phyloP scores from a whole-genome alignment of 2,329 filamentous ascomycete genomes.

The Sporothrix curviconia region DNA sequence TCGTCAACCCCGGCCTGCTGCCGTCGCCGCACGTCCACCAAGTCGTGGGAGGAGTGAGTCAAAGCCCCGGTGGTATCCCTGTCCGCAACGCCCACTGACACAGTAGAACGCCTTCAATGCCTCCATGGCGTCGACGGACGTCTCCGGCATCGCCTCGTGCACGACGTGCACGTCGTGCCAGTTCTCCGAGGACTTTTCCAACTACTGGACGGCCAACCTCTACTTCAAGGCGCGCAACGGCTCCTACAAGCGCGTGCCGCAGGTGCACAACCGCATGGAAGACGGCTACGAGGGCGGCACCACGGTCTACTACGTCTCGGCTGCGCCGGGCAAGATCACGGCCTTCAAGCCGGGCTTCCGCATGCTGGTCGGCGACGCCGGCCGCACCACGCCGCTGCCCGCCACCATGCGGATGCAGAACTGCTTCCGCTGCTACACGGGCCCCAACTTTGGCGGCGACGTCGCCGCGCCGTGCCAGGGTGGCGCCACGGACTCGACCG shows the following conservation, averaged over 20 bases:
- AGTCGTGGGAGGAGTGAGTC: slow-evolving; percentile 19
- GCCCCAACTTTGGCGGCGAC: slow-evolving; percentile 40
- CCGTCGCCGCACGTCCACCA: slow-evolving; percentile 18
- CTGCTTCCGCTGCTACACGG: slow-evolving; percentile 41
- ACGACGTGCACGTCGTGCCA: slow-evolving; percentile 17
- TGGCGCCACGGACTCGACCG: slow-evolving; percentile 33
- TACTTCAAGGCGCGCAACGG: slow-evolving; percentile 28
- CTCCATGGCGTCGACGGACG: slow-evolving; percentile 11
- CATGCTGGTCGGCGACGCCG: slow-evolving; percentile 41
- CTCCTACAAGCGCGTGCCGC: too few relatives aligned
- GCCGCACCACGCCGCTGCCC: slow-evolving; percentile 27
- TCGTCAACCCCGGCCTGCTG: slow-evolving; percentile 18
- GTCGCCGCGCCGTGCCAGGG: slow-evolving; percentile 37
- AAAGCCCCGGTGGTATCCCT: too few relatives aligned
- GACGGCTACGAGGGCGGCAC: slow-evolving; percentile 44
- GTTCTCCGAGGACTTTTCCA: slow-evolving; percentile 16
- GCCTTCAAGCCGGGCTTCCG: slow-evolving; percentile 44
- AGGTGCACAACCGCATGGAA: slow-evolving; percentile 32
- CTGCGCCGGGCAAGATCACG: slow-evolving; percentile 36
- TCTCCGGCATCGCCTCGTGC: slow-evolving; percentile 8
- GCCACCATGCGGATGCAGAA: slow-evolving; percentile 30
- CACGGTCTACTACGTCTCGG: slow-evolving; percentile 40
- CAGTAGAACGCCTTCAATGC: slow-evolving; percentile 18
- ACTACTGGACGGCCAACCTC: slow-evolving; percentile 19
- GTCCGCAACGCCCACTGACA: too few relatives aligned